Conservation (phyloP, 305 asterid species). For the Rubia tinctorum region DNA sequence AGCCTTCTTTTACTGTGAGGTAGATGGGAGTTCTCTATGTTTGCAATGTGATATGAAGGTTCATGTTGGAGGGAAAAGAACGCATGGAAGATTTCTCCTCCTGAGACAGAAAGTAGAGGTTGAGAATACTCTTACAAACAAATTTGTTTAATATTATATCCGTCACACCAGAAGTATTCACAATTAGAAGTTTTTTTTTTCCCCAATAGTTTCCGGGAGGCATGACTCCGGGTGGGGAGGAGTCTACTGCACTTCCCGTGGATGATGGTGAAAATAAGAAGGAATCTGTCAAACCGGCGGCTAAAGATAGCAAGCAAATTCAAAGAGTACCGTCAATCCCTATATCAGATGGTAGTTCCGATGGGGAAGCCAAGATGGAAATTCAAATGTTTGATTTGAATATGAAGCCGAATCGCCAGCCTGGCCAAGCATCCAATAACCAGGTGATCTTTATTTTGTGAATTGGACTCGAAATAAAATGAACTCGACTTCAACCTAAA, state of each 20-base stretch:
- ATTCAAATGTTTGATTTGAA: constrained; percentile 51
- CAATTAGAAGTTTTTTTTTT: background rate
- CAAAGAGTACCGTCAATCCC: constrained; percentile 25
- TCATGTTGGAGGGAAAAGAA: constrained; percentile 97
- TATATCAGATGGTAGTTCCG: constrained; percentile 24
- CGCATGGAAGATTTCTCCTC: constrained; percentile 90
- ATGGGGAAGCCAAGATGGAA: constrained; percentile 28
- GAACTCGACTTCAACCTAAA: background rate
- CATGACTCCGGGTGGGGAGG: constrained; percentile 34
- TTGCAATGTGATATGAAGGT: constrained; percentile 93
- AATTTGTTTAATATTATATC: background rate
- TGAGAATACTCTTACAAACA: constrained; percentile 26
- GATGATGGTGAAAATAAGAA: constrained; percentile 36
- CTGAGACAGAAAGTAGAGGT: constrained; percentile 97
- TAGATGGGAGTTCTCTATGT: constrained; percentile 95
- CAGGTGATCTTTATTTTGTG: constrained; percentile 23
- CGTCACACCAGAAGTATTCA: background rate
- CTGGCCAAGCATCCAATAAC: constrained; percentile 41
- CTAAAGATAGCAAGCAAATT: constrained; percentile 30
- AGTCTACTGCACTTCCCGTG: constrained; percentile 20
- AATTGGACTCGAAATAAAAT: background rate
- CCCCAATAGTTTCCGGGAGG: constrained; percentile 81
- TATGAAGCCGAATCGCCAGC: constrained; percentile 42
- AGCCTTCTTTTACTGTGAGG: constrained; percentile 98
- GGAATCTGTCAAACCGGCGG: constrained; percentile 26